Percentiles rank a stretch among this genome's conserved stretches.
These are phyloP conservation scores for Angomonas deanei DNA, from an alignment of 208 protist species.

Conservation along the genomic window DNA sequence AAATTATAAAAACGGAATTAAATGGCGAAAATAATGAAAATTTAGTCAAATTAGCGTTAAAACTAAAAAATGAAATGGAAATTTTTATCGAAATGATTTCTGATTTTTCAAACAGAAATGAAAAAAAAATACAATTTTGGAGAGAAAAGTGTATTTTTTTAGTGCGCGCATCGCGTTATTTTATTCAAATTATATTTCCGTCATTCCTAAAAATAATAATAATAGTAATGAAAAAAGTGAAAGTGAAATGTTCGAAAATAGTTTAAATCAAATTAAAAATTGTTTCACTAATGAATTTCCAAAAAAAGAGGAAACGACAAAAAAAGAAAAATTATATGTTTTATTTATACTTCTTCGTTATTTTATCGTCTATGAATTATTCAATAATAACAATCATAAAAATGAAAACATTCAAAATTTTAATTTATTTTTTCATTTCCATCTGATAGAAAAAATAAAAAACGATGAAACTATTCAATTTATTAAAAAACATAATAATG, in stretches of 20 bases:
- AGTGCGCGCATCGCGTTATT: not conserved
- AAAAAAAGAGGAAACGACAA: not conserved
- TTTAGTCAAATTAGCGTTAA: not conserved
- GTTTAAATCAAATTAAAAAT: not conserved
- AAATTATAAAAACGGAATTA: not conserved
- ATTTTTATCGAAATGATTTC: not conserved
- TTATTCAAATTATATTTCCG: too few species aligned
- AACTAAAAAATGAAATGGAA: not conserved
- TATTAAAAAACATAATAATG: not conserved
- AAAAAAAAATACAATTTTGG: too few species aligned
- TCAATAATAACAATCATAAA: not conserved
- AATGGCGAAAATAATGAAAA: slow-evolving; percentile 1
- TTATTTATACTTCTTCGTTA: too few species aligned
- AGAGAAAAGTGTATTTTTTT: too few species aligned
- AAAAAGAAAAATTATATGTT: too few species aligned
- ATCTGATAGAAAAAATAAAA: not conserved
- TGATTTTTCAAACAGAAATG: not conserved
- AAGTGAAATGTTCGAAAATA: too few species aligned
- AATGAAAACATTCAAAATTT: not conserved
- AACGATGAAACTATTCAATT: not conserved
- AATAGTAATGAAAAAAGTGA: not conserved
- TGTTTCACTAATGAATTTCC: not conserved
- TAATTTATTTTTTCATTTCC: not conserved
- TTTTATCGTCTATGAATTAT: not conserved
- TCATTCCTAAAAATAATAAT: not conserved